Percentiles rank a stretch among this genome's conserved stretches.
Evolutionary conservation across 2,329 filamentous ascomycete genomes (phyloP).

Genomic region (Cryphonectria radicalis): DNA sequence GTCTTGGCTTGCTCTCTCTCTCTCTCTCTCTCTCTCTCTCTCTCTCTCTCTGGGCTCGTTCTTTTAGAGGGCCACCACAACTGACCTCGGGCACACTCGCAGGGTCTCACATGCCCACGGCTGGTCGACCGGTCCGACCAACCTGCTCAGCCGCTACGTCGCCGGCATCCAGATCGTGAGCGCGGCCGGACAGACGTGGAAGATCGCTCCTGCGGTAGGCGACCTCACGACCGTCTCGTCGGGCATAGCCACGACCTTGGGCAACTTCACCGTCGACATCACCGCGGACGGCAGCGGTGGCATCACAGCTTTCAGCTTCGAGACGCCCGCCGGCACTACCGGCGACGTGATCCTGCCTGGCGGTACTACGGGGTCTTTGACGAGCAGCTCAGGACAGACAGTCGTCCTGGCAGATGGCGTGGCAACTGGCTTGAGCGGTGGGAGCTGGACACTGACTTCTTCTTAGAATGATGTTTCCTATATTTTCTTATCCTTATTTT

Average conservation of each 20-base stretch:
- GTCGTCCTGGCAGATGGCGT: slow-evolving; percentile 15
- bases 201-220: slow-evolving; percentile 44
- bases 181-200: slow-evolving; percentile 42
- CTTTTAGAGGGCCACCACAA: neutral
- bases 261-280: slow-evolving; percentile 22
- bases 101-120: slow-evolving; percentile 42
- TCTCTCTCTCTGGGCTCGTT: too few relatives aligned
- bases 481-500: neutral
- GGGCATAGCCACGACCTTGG: slow-evolving; percentile 25
- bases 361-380: slow-evolving; percentile 23
- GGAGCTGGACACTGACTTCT: slow-evolving; percentile 20
- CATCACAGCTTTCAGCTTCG: slow-evolving; percentile 26
- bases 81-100: neutral
- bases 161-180: slow-evolving; percentile 47
- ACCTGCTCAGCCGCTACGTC: slow-evolving; percentile 43
- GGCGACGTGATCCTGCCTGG: slow-evolving; percentile 28
- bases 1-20: neutral
- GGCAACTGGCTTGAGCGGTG: slow-evolving; percentile 23
- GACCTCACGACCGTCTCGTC: slow-evolving; percentile 38
- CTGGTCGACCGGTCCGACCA: slow-evolving; percentile 43
- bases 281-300: slow-evolving; percentile 21
- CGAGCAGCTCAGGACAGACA: slow-evolving; percentile 13
- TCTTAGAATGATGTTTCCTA: slow-evolving; percentile 5
- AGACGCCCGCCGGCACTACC: slow-evolving; percentile 23
- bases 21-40: neutral